Percentiles rank a stretch among this genome's conserved stretches.
Conservation (phyloP, 1,139 yeast genomes). For the Sugiyamaella castrensis region DNA sequence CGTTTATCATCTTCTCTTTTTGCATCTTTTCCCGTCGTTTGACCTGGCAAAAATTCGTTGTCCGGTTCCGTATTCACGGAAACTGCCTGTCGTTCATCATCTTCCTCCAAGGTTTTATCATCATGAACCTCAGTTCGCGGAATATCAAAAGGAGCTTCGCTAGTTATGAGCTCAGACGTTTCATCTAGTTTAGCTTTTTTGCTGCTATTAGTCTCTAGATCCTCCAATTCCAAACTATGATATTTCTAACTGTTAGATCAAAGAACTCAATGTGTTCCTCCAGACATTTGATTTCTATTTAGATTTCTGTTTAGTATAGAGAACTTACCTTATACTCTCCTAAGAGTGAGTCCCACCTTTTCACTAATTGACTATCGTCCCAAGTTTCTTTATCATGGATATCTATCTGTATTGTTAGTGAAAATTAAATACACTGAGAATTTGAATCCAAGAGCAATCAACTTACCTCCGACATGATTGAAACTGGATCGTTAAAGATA, state of each 20-base stretch:
- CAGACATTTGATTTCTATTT: too few relatives aligned
- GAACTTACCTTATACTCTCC: slow-evolving; percentile 28
- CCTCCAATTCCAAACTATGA: slow-evolving; percentile 18
- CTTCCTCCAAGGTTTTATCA: slow-evolving; percentile 8
- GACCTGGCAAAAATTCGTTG: not conserved
- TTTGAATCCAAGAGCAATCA: too few relatives aligned
- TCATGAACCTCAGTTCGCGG: too few relatives aligned
- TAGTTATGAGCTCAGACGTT: too few relatives aligned
- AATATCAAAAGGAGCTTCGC: too few relatives aligned
- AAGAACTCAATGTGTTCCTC: not conserved
- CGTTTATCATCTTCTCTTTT: slow-evolving; percentile 5
- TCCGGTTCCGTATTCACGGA: not conserved
- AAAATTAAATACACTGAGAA: too few relatives aligned
- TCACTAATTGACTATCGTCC: slow-evolving; percentile 30
- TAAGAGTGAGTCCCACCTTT: slow-evolving; percentile 28
- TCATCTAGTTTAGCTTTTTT: slow-evolving; percentile 3
- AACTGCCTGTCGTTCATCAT: not conserved
- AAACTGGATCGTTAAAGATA: too few relatives aligned
- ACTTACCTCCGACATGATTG: too few relatives aligned
- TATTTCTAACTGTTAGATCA: slow-evolving; percentile 19
- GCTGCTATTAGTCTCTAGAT: slow-evolving; percentile 1
- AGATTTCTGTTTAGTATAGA: not conserved
- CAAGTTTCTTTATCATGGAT: slow-evolving; percentile 26
- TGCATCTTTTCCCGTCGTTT: not conserved
- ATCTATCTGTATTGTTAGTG: slow-evolving; percentile 14